These are phyloP conservation scores for Nannizziopsis arthrosporioides DNA, from an alignment of 2,329 filamentous ascomycete species.

Conservation along the genomic window DNA sequence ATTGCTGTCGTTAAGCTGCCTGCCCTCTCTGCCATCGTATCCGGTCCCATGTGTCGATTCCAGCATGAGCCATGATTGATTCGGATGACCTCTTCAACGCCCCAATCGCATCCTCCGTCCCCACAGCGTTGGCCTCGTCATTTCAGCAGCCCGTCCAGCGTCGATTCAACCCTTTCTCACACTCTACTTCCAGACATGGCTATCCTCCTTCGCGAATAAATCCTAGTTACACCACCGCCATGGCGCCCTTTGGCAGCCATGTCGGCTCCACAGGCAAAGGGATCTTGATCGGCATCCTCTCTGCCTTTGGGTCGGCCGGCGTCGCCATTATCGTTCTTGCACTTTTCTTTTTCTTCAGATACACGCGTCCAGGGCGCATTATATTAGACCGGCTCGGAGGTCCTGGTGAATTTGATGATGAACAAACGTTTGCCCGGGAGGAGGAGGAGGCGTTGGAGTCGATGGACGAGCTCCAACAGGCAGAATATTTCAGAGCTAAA, in stretches of 20 bases:
- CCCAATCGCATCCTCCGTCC: conserved; percentile 8
- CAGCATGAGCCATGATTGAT: conserved; percentile 12
- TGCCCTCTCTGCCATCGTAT: too few relatives aligned
- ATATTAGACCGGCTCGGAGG: conserved; percentile 85
- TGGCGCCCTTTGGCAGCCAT: conserved; percentile 28
- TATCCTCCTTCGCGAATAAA: not conserved
- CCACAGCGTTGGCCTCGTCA: not conserved
- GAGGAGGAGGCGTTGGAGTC: conserved; percentile 88
- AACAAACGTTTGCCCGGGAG: conserved; percentile 84
- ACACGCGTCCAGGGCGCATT: conserved; percentile 77
- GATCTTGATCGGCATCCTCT: conserved; percentile 87
- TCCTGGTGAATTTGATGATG: conserved; percentile 94
- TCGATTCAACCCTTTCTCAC: not conserved
- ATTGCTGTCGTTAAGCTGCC: not conserved
- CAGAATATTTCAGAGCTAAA: conserved; percentile 89
- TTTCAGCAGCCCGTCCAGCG: not conserved
- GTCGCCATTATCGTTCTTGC: conserved; percentile 69
- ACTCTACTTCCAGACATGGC: conserved; percentile 8
- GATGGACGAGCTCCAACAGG: conserved; percentile 86
- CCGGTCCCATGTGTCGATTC: not conserved
- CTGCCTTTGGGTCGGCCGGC: conserved; percentile 82
- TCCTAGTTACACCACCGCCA: conserved; percentile 8
- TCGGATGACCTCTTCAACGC: conserved; percentile 9
- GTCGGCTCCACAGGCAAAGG: conserved; percentile 54
- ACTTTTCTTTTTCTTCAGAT: conserved; percentile 86